These are phyloP conservation scores for Fomitopsis palustris DNA, from an alignment of 1,284 basidiomycete species.

Conservation along the genomic window DNA sequence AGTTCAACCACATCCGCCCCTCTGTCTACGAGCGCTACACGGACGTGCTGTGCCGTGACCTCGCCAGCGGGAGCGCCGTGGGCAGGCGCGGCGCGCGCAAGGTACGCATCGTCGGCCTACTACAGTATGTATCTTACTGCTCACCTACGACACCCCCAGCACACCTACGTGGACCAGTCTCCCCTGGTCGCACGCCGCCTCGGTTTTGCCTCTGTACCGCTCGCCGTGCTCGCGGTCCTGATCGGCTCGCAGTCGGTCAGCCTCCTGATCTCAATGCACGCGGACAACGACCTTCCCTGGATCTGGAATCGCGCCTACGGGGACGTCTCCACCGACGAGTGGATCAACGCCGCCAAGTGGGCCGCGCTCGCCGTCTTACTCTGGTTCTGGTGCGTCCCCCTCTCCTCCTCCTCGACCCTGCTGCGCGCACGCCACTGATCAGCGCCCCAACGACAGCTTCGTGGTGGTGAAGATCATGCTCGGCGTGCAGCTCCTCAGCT, in stretches of 20 bases:
- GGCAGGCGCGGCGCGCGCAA: slow-evolving; percentile 67
- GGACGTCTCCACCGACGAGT: slow-evolving; percentile 42
- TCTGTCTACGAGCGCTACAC: slow-evolving; percentile 95
- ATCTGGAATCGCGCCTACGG: slow-evolving; percentile 28
- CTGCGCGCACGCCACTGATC: not conserved
- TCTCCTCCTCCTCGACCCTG: not conserved
- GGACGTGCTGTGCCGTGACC: slow-evolving; percentile 93
- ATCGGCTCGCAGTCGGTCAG: slow-evolving; percentile 82
- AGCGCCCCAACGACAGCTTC: slow-evolving; percentile 43
- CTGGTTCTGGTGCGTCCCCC: slow-evolving; percentile 74
- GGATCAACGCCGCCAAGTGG: slow-evolving; percentile 60
- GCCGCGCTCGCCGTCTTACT: slow-evolving; percentile 61
- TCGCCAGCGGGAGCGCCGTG: slow-evolving; percentile 78
- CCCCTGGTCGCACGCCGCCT: slow-evolving; percentile 91
- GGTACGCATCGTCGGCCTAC: slow-evolving; percentile 34
- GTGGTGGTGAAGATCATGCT: slow-evolving; percentile 86
- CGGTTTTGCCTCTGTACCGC: slow-evolving; percentile 90
- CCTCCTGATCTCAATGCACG: slow-evolving; percentile 51
- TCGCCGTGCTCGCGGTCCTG: slow-evolving; percentile 89
- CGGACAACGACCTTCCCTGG: slow-evolving; percentile 39
- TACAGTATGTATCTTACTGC: not conserved
- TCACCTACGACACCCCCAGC: slow-evolving; percentile 36
- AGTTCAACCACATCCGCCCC: slow-evolving; percentile 94
- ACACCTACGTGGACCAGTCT: slow-evolving; percentile 93
- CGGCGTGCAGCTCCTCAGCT: slow-evolving; percentile 83